A percentile compares a stretch with the other conserved stretches of the same genome.
Conservation (phyloP, 257 asterid species). For the Nicotiana otophora region DNA sequence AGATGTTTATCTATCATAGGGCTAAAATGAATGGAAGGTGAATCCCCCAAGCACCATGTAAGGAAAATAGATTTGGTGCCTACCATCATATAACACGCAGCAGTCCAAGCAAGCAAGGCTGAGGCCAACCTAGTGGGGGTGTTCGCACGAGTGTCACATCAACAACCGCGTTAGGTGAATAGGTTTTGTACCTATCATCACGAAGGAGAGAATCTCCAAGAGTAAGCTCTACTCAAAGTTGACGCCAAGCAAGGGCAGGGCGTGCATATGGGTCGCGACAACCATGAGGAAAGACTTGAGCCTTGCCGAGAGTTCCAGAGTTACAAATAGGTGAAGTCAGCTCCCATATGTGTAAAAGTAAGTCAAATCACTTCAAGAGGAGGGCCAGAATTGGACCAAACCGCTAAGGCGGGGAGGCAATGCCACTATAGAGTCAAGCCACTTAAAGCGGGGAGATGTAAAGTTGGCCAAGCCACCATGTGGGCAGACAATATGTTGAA, state of each 20-base stretch:
- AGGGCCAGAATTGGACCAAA: background rate
- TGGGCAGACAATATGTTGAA: background rate
- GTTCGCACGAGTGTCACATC: background rate
- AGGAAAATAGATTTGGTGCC: background rate
- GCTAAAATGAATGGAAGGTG: background rate
- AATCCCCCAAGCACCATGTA: background rate
- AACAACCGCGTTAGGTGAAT: background rate
- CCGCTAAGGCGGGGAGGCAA: background rate
- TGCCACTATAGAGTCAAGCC: background rate
- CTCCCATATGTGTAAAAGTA: background rate
- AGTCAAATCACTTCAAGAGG: background rate
- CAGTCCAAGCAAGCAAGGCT: background rate
- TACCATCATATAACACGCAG: background rate
- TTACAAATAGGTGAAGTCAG: background rate
- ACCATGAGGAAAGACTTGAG: background rate
- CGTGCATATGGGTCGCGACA: background rate
- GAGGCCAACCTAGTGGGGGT: background rate
- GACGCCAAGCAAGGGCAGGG: background rate
- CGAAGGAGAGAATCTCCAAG: background rate
- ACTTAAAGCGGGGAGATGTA: background rate
- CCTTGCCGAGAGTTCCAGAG: background rate
- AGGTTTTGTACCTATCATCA: background rate
- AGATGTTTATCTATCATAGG: background rate
- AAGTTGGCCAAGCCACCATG: background rate
- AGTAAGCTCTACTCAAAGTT: background rate